Base-by-base conservation (phyloP, 2,329 filamentous ascomycete species). In the Colletotrichum aenigma region DNA sequence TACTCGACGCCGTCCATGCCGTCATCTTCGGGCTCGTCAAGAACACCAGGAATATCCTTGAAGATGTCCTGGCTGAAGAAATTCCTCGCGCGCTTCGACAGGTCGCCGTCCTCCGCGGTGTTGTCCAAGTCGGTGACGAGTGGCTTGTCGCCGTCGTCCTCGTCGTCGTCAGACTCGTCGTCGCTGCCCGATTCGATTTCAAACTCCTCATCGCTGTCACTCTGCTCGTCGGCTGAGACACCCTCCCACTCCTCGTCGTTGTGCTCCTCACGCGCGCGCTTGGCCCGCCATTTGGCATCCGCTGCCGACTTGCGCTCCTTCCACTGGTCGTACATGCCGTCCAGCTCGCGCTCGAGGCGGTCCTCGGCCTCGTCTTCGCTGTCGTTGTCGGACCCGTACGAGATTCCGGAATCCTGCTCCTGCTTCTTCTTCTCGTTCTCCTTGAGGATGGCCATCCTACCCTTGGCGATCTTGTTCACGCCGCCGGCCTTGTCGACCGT, bases 21-120 rank as follows among this genome's bases (percentile, higher is more conserved):
- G 43, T 85, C 83, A 16, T 81, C 81, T 10, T 78, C 78, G 16
- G 66, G 66, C 32, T 91, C 88, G 21, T 92, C 92, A 4, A 93
- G 86, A 24, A 94, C 84, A 0, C 91, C 94, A 26, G 92, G 91
- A 70, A 98, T 92, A 52, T 93, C 95, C 79, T 96, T 93, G 88
- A 99, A 99, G 55, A 99, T 94, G 79, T 98, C 96, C 82, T 98
- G 96, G 80, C 94, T 94, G 84, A 99, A 99, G 86, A 99, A 99
- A 76, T 94, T 91, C 12, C 93, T 91, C 10, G 97, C 97, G 77
- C 95, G 92, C 83, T 93, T 96, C 4, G 96, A 98, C n/a, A 98
- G 88, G 13, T 91, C 93, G 32, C 87, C 87, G 9, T 86, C 84
- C 15, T 88, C 87, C 48, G 86, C 85, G 9, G 88, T 86, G 70